These are phyloP conservation scores for Calonectria montana DNA, from an alignment of 2,329 filamentous ascomycete species.

Conservation along the genomic window DNA sequence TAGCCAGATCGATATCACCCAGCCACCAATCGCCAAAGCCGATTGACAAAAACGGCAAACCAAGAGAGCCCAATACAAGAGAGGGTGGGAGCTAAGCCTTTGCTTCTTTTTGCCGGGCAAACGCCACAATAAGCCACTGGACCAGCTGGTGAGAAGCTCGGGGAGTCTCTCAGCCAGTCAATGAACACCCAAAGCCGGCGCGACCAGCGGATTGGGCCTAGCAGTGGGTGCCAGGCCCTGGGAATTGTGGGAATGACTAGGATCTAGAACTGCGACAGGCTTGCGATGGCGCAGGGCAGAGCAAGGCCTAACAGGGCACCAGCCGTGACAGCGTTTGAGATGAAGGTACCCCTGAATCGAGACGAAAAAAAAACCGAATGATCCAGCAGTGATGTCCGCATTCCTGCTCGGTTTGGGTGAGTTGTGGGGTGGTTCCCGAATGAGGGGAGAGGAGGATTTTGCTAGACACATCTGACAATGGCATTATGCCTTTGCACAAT, in stretches of 20 bases:
- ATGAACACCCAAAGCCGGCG: conserved; percentile 1
- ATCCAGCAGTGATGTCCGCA: neutral
- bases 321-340: conserved; percentile 14
- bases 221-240: conserved; percentile 10
- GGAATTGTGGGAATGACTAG: conserved; percentile 13
- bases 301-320: conserved; percentile 16
- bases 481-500: neutral
- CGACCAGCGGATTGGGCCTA: conserved; percentile 9
- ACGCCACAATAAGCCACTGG: conserved; percentile 21
- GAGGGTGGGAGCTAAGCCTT: neutral
- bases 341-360: conserved; percentile 21
- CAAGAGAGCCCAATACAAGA: neutral
- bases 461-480: neutral
- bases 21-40: neutral
- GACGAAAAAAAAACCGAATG: conserved; percentile 9
- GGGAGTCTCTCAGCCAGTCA: conserved; percentile 20
- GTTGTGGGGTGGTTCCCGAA: neutral
- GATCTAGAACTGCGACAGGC: conserved; percentile 25
- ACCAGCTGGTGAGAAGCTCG: conserved; percentile 9
- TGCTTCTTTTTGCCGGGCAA: neutral
- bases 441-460: neutral
- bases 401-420: neutral
- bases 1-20: neutral
- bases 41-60: neutral
- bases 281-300: conserved; percentile 23